phyloP scores from a whole-genome alignment of 345 rosid species.

The Lepidium aucheri region DNA sequence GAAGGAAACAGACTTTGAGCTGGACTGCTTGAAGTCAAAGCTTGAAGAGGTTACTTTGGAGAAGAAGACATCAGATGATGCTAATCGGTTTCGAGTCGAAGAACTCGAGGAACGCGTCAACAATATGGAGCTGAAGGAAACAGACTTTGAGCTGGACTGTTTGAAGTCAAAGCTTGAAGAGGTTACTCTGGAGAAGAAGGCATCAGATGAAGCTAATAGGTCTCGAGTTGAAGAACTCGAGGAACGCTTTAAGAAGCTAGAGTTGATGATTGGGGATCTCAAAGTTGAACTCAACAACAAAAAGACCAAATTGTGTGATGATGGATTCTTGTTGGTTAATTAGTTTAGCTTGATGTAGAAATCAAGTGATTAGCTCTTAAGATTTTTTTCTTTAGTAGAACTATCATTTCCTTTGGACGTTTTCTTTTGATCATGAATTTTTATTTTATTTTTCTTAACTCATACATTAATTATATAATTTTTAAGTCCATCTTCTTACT shows the following conservation, averaged over 20 bases:
- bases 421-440: too few species aligned
- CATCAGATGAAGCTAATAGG: not conserved
- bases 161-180: not conserved
- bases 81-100: too few species aligned
- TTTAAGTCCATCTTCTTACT: too few species aligned
- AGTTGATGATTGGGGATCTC: not conserved
- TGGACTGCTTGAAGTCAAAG: not conserved
- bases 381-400: not conserved
- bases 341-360: not conserved
- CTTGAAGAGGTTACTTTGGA: not conserved
- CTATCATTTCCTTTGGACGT: too few species aligned
- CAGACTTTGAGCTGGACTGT: too few species aligned
- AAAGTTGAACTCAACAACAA: not conserved
- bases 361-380: not conserved
- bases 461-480: too few species aligned
- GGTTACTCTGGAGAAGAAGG: not conserved
- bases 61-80: too few species aligned
- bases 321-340: conserved; percentile 12
- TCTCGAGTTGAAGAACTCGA: not conserved
- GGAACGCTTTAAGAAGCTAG: not conserved
- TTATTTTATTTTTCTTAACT: too few species aligned
- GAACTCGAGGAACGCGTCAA: not conserved
- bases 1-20: not conserved
- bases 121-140: not conserved
- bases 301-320: not conserved